Evolutionary conservation across 2,329 filamentous ascomycete genomes (phyloP).

Genomic region (Atkinsonella hypoxylon): DNA sequence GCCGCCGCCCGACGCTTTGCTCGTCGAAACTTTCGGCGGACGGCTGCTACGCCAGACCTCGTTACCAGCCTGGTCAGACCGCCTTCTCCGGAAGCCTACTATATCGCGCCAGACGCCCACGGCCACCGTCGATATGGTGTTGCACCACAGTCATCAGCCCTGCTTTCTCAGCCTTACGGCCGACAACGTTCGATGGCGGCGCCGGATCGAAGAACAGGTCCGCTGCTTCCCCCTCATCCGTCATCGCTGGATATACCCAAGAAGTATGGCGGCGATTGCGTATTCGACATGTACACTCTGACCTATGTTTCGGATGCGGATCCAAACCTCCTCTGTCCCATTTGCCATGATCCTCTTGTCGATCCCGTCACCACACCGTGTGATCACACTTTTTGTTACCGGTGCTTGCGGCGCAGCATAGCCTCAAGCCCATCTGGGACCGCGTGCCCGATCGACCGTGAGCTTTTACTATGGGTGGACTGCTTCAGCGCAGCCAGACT

Average conservation of each 20-base stretch:
- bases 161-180: conserved; percentile 8
- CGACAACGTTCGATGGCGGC: conserved; percentile 12
- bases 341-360: conserved; percentile 49
- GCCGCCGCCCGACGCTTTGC: conserved; percentile 24
- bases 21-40: conserved; percentile 22
- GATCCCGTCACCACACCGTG: conserved; percentile 49
- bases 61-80: conserved; percentile 27
- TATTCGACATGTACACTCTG: conserved; percentile 34
- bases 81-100: conserved; percentile 24
- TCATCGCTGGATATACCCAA: conserved; percentile 28
- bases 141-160: conserved; percentile 5
- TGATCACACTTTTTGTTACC: conserved; percentile 53
- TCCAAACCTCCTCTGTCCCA: conserved; percentile 37
- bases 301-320: conserved; percentile 32
- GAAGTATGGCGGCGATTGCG: conserved; percentile 23
- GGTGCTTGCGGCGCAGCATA: conserved; percentile 37
- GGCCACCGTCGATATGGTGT: conserved; percentile 12
- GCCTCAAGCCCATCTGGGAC: conserved; percentile 27
- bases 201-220: conserved; percentile 21
- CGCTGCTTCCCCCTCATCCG: conserved; percentile 22
- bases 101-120: conserved; percentile 16
- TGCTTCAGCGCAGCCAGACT: conserved; percentile 33
- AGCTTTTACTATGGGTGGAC: conserved; percentile 25
- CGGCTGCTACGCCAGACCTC: conserved; percentile 26
- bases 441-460: conserved; percentile 48